Evolutionary conservation across 148 eudicot species (phyloP).

Genomic region (Bassia scoparia): DNA sequence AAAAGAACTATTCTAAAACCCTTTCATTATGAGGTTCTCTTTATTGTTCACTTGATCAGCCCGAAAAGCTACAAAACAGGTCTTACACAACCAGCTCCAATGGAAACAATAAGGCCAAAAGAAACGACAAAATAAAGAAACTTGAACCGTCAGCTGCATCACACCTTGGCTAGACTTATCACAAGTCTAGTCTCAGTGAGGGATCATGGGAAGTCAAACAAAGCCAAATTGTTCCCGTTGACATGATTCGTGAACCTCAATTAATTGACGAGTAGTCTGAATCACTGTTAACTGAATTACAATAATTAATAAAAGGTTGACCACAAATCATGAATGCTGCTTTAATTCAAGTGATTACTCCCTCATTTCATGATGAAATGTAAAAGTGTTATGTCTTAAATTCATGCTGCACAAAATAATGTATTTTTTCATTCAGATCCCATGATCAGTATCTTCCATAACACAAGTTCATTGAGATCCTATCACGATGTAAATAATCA

Average conservation of each 20-base stretch:
- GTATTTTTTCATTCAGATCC: too few relatives aligned
- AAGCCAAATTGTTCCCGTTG: conserved; percentile 13
- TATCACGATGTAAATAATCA: too few relatives aligned
- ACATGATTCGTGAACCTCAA: too few relatives aligned
- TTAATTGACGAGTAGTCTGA: neutral
- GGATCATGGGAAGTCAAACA: conserved; percentile 38
- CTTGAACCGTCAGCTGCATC: conserved; percentile 26
- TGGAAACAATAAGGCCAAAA: conserved; percentile 38
- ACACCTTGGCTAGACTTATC: conserved; percentile 20
- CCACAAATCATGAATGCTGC: neutral
- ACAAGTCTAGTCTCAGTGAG: conserved; percentile 34
- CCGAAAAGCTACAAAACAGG: conserved; percentile 48
- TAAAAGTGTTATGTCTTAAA: too few relatives aligned
- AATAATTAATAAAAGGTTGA: neutral
- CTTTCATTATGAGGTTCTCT: conserved; percentile 29
- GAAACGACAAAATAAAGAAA: conserved; percentile 27
- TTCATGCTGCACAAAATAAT: too few relatives aligned
- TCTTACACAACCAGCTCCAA: conserved; percentile 45
- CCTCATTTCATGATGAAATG: too few relatives aligned
- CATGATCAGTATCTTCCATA: too few relatives aligned
- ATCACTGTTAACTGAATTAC: neutral
- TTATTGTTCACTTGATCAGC: conserved; percentile 36
- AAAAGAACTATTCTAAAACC: conserved; percentile 29
- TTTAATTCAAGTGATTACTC: neutral
- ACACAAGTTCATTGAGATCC: too few relatives aligned